Base-by-base conservation (phyloP, 1,284 basidiomycete genomes). In the Violaceomyces palustris region DNA sequence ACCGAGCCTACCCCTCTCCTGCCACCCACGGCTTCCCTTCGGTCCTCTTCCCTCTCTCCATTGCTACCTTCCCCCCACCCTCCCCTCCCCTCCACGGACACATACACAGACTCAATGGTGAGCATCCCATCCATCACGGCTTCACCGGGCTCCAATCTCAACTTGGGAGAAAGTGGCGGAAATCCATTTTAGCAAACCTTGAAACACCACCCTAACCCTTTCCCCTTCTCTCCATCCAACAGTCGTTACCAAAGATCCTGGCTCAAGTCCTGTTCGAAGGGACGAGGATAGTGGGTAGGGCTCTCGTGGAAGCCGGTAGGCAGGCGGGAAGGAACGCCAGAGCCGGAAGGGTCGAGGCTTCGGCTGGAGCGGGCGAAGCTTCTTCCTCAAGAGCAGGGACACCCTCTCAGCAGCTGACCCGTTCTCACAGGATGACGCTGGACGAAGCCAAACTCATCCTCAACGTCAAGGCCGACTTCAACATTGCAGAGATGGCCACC, bases 371-470 rank as follows among this genome's bases (percentile, higher is more conserved):
- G 45, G 68, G 71, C 7, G 72, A 70, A 17, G 57, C 72, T 4
- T 59, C 67, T 30, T 61, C 66, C 3, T 58, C 65, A 19, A 62
- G 54, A 27, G 75, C 73, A 38, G 62, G 56, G 17, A 57, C 61
- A 31, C 44, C 63, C 11, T 59, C 56, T 8, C 64, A 68, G 33
- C 47, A 57, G 36, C 54, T 70, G 19, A 69, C 87, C 42, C 80
- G 86, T 50, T 81, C 87, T 59, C 85, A 92, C 69, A 82, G 85
- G 34, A 94, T 99, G 92, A 91, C 89, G 18, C 70, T 94, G 58
- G 93, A 98, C 61, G 94, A 98, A 77, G 94, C 94, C 19, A 85
- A 86, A 64, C 77, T 96, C 50, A 92, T 99, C 69, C 77, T 99
- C 61, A 97, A 99, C 73, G 78, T 84, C 31, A 94, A 92, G 76